These are phyloP conservation scores for Cladosporium sp. DNA, from an alignment of 2,329 filamentous ascomycete species.

Conservation along the genomic window DNA sequence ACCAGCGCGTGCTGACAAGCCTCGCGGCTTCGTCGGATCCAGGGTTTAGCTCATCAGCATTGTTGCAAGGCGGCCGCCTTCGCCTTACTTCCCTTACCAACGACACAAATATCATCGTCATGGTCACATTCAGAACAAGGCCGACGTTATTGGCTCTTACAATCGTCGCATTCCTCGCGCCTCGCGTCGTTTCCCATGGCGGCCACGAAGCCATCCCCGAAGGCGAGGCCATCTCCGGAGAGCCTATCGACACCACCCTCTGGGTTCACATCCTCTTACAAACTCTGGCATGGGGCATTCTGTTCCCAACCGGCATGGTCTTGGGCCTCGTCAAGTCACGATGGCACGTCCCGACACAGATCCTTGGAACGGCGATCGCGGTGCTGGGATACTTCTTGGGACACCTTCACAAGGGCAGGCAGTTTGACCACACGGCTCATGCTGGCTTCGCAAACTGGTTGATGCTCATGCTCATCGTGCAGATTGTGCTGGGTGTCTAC, in stretches of 20 bases:
- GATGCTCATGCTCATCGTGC: slow-evolving; percentile 74
- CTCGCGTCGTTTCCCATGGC: slow-evolving; percentile 47
- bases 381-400: slow-evolving; percentile 87
- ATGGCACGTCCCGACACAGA: slow-evolving; percentile 92
- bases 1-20: background rate
- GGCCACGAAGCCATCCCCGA: slow-evolving; percentile 63
- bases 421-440: slow-evolving; percentile 82
- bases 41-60: background rate
- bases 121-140: slow-evolving; percentile 31
- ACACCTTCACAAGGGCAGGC: slow-evolving; percentile 83
- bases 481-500: slow-evolving; percentile 81
- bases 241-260: slow-evolving; percentile 80
- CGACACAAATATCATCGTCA: slow-evolving; percentile 15
- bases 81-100: slow-evolving; percentile 2
- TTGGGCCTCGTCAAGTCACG: slow-evolving; percentile 84
- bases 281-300: slow-evolving; percentile 81
- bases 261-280: slow-evolving; percentile 94
- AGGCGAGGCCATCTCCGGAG: slow-evolving; percentile 67
- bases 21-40: background rate
- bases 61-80: background rate
- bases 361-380: slow-evolving; percentile 70
- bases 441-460: slow-evolving; percentile 75
- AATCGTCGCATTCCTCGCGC: slow-evolving; percentile 19
- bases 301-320: slow-evolving; percentile 95
- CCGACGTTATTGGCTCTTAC: slow-evolving; percentile 21